phyloP scores from a whole-genome alignment of 2,329 filamentous ascomycete genomes.

The Cadophora gregata region DNA sequence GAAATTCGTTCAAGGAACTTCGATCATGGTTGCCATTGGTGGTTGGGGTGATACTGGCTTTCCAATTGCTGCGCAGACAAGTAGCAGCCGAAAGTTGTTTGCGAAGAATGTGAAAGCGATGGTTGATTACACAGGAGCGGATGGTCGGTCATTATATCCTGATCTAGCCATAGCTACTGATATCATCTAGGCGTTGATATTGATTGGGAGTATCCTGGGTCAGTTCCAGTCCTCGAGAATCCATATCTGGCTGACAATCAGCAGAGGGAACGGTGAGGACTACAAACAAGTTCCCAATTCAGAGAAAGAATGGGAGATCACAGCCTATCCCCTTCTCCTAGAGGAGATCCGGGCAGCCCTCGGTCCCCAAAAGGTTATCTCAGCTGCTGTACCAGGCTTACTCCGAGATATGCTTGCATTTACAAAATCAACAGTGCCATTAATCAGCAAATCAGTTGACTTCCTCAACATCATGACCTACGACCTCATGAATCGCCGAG shows the following conservation, averaged over 20 bases:
- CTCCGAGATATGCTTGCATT: slow-evolving; percentile 71
- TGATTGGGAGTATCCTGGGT: slow-evolving; percentile 62
- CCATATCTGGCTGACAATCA: background rate
- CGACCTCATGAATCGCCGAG: slow-evolving; percentile 73
- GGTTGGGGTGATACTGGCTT: slow-evolving; percentile 80
- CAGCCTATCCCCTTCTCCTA: slow-evolving; percentile 67
- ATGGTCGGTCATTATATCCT: slow-evolving; percentile 55
- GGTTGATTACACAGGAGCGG: slow-evolving; percentile 66
- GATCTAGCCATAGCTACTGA: slow-evolving; percentile 27
- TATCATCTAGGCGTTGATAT: slow-evolving; percentile 46
- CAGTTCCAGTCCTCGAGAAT: slow-evolving; percentile 28
- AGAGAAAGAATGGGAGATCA: slow-evolving; percentile 64
- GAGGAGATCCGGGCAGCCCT: slow-evolving; percentile 62
- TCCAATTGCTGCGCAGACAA: slow-evolving; percentile 58
- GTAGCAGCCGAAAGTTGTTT: slow-evolving; percentile 60
- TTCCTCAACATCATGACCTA: slow-evolving; percentile 76
- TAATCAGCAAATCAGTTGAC: slow-evolving; percentile 65
- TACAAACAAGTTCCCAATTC: slow-evolving; percentile 70
- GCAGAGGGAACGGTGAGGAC: slow-evolving; percentile 70
- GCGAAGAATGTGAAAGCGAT: slow-evolving; percentile 68
- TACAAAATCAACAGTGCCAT: slow-evolving; percentile 60
- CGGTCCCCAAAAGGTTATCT: slow-evolving; percentile 63
- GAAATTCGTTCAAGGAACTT: slow-evolving; percentile 58
- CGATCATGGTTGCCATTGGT: slow-evolving; percentile 74
- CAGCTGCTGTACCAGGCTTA: slow-evolving; percentile 71